phyloP scores from a whole-genome alignment of 805 yeast species.

The Ogataea nakhonphanomensis region DNA sequence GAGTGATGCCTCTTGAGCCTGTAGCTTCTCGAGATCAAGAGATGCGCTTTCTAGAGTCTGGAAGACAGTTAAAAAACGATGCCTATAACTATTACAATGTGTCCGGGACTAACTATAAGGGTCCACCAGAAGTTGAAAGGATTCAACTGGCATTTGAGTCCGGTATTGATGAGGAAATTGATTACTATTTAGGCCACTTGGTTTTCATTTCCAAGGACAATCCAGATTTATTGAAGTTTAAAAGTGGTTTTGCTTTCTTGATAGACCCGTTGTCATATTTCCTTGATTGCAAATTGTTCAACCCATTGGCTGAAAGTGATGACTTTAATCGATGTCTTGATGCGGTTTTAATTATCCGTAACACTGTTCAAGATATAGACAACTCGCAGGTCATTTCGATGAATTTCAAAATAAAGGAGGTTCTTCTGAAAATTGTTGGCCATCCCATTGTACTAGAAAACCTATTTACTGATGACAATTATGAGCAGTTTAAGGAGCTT shows the following conservation, averaged over 20 bases:
- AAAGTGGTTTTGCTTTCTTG: conserved; percentile 37
- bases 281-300: conserved; percentile 19
- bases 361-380: conserved; percentile 76
- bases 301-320: conserved; percentile 17
- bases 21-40: conserved; percentile 34
- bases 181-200: conserved; percentile 64
- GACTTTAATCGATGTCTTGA: conserved; percentile 36
- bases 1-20: conserved; percentile 33
- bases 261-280: conserved; percentile 32
- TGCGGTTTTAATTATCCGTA: conserved; percentile 69
- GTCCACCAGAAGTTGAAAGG: conserved; percentile 61
- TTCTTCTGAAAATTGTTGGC: conserved; percentile 48
- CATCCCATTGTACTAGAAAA: conserved; percentile 24
- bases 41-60: conserved; percentile 28
- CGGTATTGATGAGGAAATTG: conserved; percentile 62
- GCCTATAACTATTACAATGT: conserved; percentile 30
- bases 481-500: conserved; percentile 49
- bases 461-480: conserved; percentile 27
- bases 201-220: conserved; percentile 40
- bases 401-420: conserved; percentile 32
- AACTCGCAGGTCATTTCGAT: conserved; percentile 76
- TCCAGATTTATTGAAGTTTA: conserved; percentile 40
- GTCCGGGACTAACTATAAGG: conserved; percentile 41
- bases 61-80: conserved; percentile 30
- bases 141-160: conserved; percentile 67